phyloP scores from a whole-genome alignment of 345 rosid genomes.

The Ricinus communis region DNA sequence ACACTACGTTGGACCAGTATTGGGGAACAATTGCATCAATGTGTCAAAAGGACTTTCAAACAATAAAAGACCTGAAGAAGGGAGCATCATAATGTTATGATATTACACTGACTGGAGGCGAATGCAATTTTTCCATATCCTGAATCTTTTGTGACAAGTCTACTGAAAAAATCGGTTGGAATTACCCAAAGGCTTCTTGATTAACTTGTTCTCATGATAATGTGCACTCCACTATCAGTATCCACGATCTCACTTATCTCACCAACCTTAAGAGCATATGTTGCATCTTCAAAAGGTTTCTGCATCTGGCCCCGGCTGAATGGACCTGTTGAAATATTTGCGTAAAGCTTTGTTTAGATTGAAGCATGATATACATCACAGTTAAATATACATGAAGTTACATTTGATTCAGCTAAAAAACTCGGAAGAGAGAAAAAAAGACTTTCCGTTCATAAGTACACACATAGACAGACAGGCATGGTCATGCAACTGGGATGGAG shows the following conservation, averaged over 20 bases:
- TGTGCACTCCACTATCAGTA: constrained; percentile 92
- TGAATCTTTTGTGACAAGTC: constrained; percentile 10
- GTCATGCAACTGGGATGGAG: too few relatives aligned
- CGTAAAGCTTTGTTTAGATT: constrained; percentile 4
- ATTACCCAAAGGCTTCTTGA: background rate
- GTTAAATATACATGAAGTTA: background rate
- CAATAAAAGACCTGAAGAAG: background rate
- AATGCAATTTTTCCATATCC: constrained; percentile 15
- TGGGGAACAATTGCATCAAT: constrained; percentile 1
- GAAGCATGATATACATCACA: background rate
- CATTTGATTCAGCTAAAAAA: too few relatives aligned
- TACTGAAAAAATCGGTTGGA: constrained; percentile 7
- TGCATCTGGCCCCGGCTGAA: constrained; percentile 97
- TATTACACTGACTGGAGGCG: background rate
- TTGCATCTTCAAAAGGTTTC: constrained; percentile 91
- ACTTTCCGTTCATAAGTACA: background rate
- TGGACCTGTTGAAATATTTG: constrained; percentile 49
- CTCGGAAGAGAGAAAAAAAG: background rate
- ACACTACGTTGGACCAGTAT: background rate
- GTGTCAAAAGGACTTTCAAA: constrained; percentile 9
- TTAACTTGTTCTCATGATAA: constrained; percentile 80
- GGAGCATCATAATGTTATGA: background rate
- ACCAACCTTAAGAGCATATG: constrained; percentile 72
- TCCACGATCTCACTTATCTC: constrained; percentile 90
- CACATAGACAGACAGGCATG: too few relatives aligned